Conservation (phyloP, 163 green algal species). For the Scenedesmus sp. region DNA sequence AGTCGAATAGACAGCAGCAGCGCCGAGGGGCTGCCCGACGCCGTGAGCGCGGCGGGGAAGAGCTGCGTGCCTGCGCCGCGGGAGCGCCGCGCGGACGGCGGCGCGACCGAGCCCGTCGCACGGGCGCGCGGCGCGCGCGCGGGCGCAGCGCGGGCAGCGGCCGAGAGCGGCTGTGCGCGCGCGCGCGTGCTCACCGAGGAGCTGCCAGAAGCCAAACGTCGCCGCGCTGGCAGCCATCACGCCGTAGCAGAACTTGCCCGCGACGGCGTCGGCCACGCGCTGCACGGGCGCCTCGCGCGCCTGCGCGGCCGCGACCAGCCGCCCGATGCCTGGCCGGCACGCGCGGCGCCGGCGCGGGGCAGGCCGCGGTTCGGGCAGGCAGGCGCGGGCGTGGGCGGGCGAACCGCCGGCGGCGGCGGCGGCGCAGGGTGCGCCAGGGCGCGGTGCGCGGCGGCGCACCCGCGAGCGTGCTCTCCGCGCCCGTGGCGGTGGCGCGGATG, state of each 20-base stretch:
- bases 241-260: conserved; percentile 88
- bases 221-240: conserved; percentile 84
- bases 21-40: conserved; percentile 43
- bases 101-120: too few relatives aligned
- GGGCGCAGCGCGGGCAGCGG: too few relatives aligned
- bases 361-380: too few relatives aligned
- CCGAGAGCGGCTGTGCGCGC: too few relatives aligned
- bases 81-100: too few relatives aligned
- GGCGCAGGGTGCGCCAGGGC: neutral
- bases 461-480: conserved; percentile 73
- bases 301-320: conserved; percentile 86
- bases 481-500: conserved; percentile 76
- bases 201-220: conserved; percentile 91
- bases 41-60: conserved; percentile 65
- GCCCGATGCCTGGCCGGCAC: conserved; percentile 66
- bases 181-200: conserved; percentile 49
- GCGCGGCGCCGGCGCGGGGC: too few relatives aligned
- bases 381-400: too few relatives aligned
- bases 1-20: conserved; percentile 83
- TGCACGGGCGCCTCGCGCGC: conserved; percentile 86
- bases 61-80: conserved; percentile 30
- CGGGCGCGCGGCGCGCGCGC: too few relatives aligned
- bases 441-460: conserved; percentile 40
- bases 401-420: too few relatives aligned
- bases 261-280: conserved; percentile 90